Evolutionary conservation across 2,329 filamentous ascomycete genomes (phyloP), one percentile per base, ranked within the genome.

Genomic region (Coleophoma crateriformis): DNA sequence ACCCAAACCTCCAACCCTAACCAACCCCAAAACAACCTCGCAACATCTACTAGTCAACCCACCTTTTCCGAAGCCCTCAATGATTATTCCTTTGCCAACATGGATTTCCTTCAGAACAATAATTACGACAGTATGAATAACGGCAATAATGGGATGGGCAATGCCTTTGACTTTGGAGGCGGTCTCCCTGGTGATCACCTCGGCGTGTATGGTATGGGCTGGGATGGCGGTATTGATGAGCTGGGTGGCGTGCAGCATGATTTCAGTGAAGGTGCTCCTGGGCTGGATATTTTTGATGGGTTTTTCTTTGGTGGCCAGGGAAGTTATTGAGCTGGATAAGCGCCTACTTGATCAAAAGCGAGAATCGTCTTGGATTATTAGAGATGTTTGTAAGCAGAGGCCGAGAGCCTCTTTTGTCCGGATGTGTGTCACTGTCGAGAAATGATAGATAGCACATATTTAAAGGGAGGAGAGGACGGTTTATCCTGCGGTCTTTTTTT

Each of bases 291-390:
- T 33, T 72, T 79, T 55, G 74, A 78, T 57, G 76, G 74, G 4
- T 79, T 75, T 60, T 79, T 78, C 61, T 79, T 79, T 64, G 76
- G 76, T 11, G 59, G 58, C 13, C 52, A 54, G 20, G 59, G 59
- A 40, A 54, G 43, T 40, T 54, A 50, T 47, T 58, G 39, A 42
- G n/a, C 6, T 27, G 27, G 27, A 27, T 27, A 27, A 27, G 8
- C 8, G 8, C 27, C 8, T 27, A 10, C 8, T 27, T 27, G 19
- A 27, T 27, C 8, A 27, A 27, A 27, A 7, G 27, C 27, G 8
- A 27, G 27, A 10, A 7, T 10, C 2, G 27, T 10, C 8, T 27
- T 19, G 19, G n/a, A n/a, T n/a, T n/a, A n/a, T n/a, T n/a, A n/a
- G 27, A 10, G 27, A 27, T 7, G 27, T 10, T 27, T 27, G 27